Base-by-base conservation (phyloP, 805 yeast genomes). In the Suhomyces sp. region DNA sequence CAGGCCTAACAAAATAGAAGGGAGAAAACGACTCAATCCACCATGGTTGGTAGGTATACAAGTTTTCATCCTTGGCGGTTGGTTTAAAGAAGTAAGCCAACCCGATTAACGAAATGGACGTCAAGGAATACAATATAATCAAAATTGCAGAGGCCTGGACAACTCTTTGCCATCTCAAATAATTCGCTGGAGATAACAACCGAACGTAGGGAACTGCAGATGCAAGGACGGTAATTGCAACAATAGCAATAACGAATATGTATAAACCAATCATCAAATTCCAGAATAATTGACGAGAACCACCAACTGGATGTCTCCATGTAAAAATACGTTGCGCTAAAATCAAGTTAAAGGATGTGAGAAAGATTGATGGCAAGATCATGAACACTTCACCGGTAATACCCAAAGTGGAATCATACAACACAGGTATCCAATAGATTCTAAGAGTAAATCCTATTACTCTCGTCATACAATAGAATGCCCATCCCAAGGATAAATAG, bases 241-340 rank as follows among this genome's bases (percentile, higher is more conserved):
- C 72, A 35, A 82, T 68, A 5, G 73, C 79, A 18, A 69, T 35
- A 19, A 83, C 88, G 32, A 79, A 46, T 5, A 59, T 46, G 50
- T 83, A 83, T 23, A 78, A 46, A 3, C 56, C 26, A 28, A 70
- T 51, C 81, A 83, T 75, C 19, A 60, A 33, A 21, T 41, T 40
- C 75, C 80, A 75, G 48, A 83, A 77, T 22, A 63, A 39, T 37
- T 56, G 62, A 27, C 72, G 55, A 14, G 76, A 68, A 25, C 88
- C 90, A 8, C 79, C 71, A 33, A 76, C 79, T 6, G 91, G 90
- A 52, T 83, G 90, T 54, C 81, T 68, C 85, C 88, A 81, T 5
- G 87, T 80, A 58, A 81, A 81, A 15, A 83, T 63, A 53, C 91
- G 73, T 54, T 82, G 88, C 4, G 86, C 86, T 34, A 83, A 59